Evolutionary conservation across 2,329 filamentous ascomycete species (phyloP).

Genomic region (Calonectria honghensis): DNA sequence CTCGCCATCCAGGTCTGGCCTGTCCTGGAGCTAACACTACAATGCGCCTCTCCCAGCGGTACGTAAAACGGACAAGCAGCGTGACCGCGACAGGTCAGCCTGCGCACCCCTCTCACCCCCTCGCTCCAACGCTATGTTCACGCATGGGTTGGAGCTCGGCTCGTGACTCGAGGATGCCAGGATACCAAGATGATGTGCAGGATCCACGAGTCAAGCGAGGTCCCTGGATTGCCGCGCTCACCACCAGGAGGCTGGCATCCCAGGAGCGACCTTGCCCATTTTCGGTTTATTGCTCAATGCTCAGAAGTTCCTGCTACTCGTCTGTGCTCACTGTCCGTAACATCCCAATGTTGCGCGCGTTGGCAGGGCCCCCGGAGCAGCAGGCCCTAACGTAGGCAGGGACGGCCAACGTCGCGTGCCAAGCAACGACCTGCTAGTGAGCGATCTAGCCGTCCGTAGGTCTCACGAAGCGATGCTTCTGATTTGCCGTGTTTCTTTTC

Average conservation of each 20-base stretch:
- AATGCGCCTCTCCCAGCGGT: conserved; percentile 39
- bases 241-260: conserved; percentile 39
- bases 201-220: conserved; percentile 61
- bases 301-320: conserved; percentile 11
- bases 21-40: conserved; percentile 40
- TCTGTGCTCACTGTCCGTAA: neutral
- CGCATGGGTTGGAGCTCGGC: conserved; percentile 43
- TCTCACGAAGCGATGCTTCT: conserved; percentile 17
- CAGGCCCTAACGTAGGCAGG: conserved; percentile 14
- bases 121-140: conserved; percentile 45
- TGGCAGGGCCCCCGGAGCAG: conserved; percentile 16
- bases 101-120: conserved; percentile 27
- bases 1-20: conserved; percentile 44
- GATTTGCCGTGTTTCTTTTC: conserved; percentile 32
- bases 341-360: conserved; percentile 21
- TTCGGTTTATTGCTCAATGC: conserved; percentile 24
- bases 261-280: conserved; percentile 19
- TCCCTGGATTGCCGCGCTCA: conserved; percentile 43
- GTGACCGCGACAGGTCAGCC: conserved; percentile 35
- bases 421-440: conserved; percentile 28
- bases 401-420: conserved; percentile 33
- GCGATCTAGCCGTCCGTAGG: neutral
- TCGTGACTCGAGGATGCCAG: conserved; percentile 54
- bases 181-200: conserved; percentile 59
- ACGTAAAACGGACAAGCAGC: conserved; percentile 45